A percentile compares a stretch with the other conserved stretches of the same genome.
These are phyloP conservation scores for Talaromyces adpressus DNA, from an alignment of 495 filamentous ascomycete genomes.

Conservation along the genomic window DNA sequence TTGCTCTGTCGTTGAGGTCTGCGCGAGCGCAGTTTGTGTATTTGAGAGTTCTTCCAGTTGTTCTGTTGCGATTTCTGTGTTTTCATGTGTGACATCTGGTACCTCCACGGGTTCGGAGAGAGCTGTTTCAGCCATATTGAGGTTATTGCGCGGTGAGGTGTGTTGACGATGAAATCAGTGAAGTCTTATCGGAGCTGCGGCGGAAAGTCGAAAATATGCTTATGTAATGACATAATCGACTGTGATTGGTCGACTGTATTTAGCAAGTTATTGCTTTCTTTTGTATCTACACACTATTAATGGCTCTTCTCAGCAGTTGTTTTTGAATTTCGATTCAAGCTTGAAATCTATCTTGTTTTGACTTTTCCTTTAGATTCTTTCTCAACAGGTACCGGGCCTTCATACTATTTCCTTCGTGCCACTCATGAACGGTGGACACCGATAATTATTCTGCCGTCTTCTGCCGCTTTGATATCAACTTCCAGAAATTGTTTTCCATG, in stretches of 20 bases:
- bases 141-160: neutral
- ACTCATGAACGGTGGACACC: neutral
- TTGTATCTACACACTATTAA: neutral
- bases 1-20: slow-evolving; percentile 3
- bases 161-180: neutral
- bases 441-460: slow-evolving; percentile 3
- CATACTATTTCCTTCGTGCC: neutral
- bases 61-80: neutral
- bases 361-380: no score
- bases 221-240: neutral
- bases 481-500: slow-evolving; percentile 4
- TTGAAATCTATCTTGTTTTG: no score
- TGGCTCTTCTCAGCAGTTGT: neutral
- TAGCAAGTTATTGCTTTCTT: neutral
- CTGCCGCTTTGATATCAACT: slow-evolving; percentile 3
- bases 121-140: slow-evolving; percentile 28
- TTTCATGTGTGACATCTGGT: slow-evolving; percentile 7
- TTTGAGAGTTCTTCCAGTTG: neutral
- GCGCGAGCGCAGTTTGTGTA: neutral
- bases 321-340: no score
- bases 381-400: no score
- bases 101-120: slow-evolving; percentile 14
- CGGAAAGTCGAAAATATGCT: slow-evolving; percentile 2
- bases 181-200: slow-evolving; percentile 2
- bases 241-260: neutral